phyloP scores from a whole-genome alignment of 257 asterid genomes.

The Solanum medicagineum region DNA sequence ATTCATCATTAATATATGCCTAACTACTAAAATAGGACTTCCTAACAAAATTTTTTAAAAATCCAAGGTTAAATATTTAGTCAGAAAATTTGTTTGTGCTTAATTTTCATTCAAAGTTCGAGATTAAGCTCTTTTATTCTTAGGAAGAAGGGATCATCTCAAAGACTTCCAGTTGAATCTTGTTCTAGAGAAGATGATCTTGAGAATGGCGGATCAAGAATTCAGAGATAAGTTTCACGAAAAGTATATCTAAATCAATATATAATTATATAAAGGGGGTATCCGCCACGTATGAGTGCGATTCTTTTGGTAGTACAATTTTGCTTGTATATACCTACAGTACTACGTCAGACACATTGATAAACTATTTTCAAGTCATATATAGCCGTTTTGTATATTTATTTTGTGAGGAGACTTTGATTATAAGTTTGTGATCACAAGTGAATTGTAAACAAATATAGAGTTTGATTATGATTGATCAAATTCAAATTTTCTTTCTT shows the following conservation, averaged over 20 bases:
- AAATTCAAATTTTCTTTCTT: no score
- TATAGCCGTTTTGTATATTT: neutral
- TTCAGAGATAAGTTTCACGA: neutral
- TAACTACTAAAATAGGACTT: no score
- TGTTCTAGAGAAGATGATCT: conserved; percentile 33
- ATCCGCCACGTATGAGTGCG: neutral
- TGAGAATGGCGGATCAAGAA: conserved; percentile 19
- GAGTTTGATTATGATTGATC: neutral
- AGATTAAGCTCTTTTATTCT: conserved; percentile 66
- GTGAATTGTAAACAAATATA: neutral
- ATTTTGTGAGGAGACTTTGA: neutral
- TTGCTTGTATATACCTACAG: neutral
- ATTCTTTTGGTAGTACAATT: neutral
- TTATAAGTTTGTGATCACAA: neutral
- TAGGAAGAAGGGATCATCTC: conserved; percentile 47
- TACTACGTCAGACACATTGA: neutral
- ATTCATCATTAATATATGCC: neutral
- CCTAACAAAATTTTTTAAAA: no score
- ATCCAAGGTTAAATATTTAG: neutral
- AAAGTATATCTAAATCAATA: neutral
- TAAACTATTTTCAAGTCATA: neutral
- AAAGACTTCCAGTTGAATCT: conserved; percentile 21
- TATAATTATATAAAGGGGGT: neutral
- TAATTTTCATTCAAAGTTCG: conserved; percentile 11
- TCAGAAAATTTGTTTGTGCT: neutral